Evolutionary conservation across 2,329 filamentous ascomycete genomes (phyloP).

Genomic region (Botrytis medusae): DNA sequence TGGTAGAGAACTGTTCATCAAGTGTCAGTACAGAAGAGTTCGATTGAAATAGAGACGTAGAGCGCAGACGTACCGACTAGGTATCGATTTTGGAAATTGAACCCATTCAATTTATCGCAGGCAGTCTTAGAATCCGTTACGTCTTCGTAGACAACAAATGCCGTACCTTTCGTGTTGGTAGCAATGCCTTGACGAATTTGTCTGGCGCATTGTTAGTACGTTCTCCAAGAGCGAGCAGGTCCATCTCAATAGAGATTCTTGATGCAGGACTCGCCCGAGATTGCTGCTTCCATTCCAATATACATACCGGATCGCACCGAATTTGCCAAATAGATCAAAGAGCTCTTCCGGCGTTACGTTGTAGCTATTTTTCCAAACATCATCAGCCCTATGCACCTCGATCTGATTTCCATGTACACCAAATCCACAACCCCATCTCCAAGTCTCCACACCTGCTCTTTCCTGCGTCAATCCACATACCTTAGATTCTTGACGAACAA

Average conservation of each 20-base stretch:
- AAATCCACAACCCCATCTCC: slow-evolving; percentile 14
- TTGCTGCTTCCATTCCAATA: background rate
- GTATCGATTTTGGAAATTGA: slow-evolving; percentile 99
- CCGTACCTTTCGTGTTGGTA: slow-evolving; percentile 95
- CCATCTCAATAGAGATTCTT: background rate
- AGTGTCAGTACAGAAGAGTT: slow-evolving; percentile 21
- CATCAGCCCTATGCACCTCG: slow-evolving; percentile 56
- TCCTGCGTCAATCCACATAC: slow-evolving; percentile 49
- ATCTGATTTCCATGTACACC: slow-evolving; percentile 41
- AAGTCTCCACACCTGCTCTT: slow-evolving; percentile 5
- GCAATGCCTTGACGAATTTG: slow-evolving; percentile 99
- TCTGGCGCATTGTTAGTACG: slow-evolving; percentile 48
- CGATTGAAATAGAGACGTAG: slow-evolving; percentile 7
- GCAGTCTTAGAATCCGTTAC: slow-evolving; percentile 98
- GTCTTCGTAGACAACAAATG: slow-evolving; percentile 99
- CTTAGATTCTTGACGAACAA: slow-evolving; percentile 99
- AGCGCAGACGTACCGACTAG: slow-evolving; percentile 74
- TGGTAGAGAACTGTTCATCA: slow-evolving; percentile 63
- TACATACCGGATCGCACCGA: slow-evolving; percentile 86
- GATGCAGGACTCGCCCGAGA: background rate
- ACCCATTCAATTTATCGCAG: slow-evolving; percentile 99
- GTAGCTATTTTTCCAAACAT: slow-evolving; percentile 62
- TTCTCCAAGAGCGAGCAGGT: slow-evolving; percentile 21
- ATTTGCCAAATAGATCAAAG: slow-evolving; percentile 98
- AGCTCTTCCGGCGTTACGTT: slow-evolving; percentile 98